Evolutionary conservation across 1,284 basidiomycete species (phyloP), one percentile per base, ranked within the genome.

Genomic region (Naganishia albida): DNA sequence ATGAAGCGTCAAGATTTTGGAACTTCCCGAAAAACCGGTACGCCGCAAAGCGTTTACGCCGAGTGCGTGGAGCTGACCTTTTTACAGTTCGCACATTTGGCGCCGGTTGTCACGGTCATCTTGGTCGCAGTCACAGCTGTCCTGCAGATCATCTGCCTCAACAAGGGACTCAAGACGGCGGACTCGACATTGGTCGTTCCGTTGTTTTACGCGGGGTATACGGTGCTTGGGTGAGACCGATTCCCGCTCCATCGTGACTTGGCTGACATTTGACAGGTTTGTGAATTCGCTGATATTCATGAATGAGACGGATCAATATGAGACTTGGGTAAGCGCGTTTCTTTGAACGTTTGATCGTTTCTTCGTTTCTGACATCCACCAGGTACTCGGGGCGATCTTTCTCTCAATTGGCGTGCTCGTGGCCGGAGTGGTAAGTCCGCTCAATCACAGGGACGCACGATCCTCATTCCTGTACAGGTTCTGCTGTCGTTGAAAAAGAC

Each of bases 141-240:
- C 18, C 79, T 88, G 40, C 93, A 97, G 76, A 95, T 96, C 68
- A 85, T 93, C 50, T 94, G 91, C 75, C 82, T 96, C 42, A 94
- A 95, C 76, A 86, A 87, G 63, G 93, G 89, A 3, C 81, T 94
- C 23, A 87, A 86, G 72, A 78, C 76, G 63, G 78, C 78, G 20
- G 81, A 82, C 66, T 87, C 86, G 3, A 88, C 88, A 0, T 81
- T 89, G 1, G 86, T 88, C 25, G 88, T 89, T 0, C 88, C 88
- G 0, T 83, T 88, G 7, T 88, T 88, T 73, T 88, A 87, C 68
- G 87, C 77, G 1, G 72, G 87, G 3, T 88, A 88, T 72, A 87
- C 86, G 0, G 84, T 84, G 3, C 79, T 83, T 25, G 84, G 85
- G 86, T 88, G 70, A 68, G 81, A n/a, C 26, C 49, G 25, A 46